Conservation (phyloP, 768 basidiomycete species). For the Rhizopogon rudus region DNA sequence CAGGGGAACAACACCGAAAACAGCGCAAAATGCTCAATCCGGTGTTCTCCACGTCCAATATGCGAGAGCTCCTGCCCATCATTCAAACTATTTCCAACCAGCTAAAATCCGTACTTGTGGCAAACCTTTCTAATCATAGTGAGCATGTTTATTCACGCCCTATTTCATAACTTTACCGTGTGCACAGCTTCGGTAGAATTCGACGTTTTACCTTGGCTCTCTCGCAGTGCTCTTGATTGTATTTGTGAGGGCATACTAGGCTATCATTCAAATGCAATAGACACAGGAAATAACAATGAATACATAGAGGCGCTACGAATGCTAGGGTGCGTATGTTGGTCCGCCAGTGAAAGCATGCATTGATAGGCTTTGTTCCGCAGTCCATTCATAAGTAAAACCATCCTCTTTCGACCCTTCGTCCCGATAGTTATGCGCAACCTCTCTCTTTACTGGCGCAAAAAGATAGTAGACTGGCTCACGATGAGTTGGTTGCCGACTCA, state of each 20-base stretch:
- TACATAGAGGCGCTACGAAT: constrained; percentile 14
- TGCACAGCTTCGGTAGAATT: constrained; percentile 9
- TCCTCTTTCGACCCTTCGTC: constrained; percentile 14
- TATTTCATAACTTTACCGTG: too few species aligned
- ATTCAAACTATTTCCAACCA: background rate
- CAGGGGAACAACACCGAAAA: constrained; percentile 2
- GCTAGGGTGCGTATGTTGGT: constrained; percentile 12
- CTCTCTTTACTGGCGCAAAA: constrained; percentile 9
- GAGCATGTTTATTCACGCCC: too few species aligned
- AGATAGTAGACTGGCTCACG: constrained; percentile 16
- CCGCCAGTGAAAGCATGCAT: background rate
- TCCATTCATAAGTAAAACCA: too few species aligned
- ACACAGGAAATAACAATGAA: constrained; percentile 6
- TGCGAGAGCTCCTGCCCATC: constrained; percentile 3
- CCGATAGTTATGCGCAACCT: constrained; percentile 12
- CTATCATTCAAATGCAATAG: constrained; percentile 15
- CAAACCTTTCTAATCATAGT: background rate
- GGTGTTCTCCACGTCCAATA: constrained; percentile 2
- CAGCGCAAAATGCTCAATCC: constrained; percentile 7
- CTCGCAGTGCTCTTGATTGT: constrained; percentile 19
- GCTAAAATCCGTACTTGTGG: background rate
- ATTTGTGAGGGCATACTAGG: constrained; percentile 18
- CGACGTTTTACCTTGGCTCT: constrained; percentile 20
- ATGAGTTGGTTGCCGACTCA: constrained; percentile 3
- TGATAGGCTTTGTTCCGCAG: background rate